These are phyloP conservation scores for Steccherinum ochraceum DNA, from an alignment of 768 basidiomycete genomes.

Conservation along the genomic window DNA sequence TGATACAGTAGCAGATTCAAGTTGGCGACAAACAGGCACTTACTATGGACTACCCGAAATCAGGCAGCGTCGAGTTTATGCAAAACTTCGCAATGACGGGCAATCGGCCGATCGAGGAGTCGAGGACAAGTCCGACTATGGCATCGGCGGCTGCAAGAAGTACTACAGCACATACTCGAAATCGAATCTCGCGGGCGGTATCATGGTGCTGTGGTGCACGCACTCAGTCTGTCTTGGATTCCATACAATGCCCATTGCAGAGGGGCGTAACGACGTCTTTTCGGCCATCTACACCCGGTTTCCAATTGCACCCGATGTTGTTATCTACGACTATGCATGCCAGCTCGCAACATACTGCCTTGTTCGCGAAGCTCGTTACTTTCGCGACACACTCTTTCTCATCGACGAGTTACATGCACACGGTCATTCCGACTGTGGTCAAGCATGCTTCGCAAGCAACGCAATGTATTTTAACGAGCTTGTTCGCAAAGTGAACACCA, in stretches of 20 bases:
- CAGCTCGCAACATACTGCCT: conserved; percentile 28
- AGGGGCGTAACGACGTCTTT: conserved; percentile 34
- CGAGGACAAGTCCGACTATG: no score
- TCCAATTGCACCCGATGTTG: conserved; percentile 19
- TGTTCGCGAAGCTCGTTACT: conserved; percentile 23
- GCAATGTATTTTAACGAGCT: conserved; percentile 20
- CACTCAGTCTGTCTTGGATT: conserved; percentile 12
- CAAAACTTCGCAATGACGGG: conserved; percentile 18
- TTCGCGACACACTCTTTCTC: conserved; percentile 26
- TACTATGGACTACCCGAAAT: conserved; percentile 27
- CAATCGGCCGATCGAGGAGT: conserved; percentile 5
- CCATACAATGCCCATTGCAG: conserved; percentile 25
- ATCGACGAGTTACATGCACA: conserved; percentile 30
- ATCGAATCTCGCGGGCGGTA: conserved; percentile 5
- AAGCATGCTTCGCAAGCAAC: conserved; percentile 25
- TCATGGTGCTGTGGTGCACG: conserved; percentile 10
- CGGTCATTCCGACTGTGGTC: conserved; percentile 28
- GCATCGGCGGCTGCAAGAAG: conserved; percentile 18
- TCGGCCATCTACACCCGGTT: conserved; percentile 30
- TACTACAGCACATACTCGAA: conserved; percentile 24
- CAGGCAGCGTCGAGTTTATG: conserved; percentile 22
- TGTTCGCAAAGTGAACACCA: conserved; percentile 24
- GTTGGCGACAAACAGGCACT: conserved; percentile 21
- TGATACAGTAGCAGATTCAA: no score
- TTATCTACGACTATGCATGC: conserved; percentile 30